Conservation (phyloP, 2,329 filamentous ascomycete genomes). For the Penicillium palitans region DNA sequence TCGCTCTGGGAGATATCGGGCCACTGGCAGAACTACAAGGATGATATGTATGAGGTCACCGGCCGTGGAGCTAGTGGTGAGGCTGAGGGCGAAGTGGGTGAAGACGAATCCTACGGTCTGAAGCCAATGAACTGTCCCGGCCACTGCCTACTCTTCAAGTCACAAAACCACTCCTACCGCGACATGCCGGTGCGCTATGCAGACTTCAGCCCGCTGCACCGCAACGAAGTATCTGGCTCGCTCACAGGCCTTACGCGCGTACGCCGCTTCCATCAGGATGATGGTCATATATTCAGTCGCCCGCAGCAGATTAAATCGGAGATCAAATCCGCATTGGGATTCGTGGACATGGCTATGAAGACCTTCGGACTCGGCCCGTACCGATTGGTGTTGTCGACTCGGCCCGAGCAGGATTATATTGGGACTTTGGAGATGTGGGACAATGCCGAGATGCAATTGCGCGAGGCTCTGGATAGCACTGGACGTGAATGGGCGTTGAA, state of each 20-base stretch:
- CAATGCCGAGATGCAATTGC: slow-evolving; percentile 66
- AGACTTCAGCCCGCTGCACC: slow-evolving; percentile 83
- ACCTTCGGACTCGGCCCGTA: slow-evolving; percentile 72
- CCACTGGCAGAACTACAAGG: slow-evolving; percentile 84
- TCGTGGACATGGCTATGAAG: slow-evolving; percentile 70
- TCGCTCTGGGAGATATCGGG: slow-evolving; percentile 82
- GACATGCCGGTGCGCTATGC: slow-evolving; percentile 82
- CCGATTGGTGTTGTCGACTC: slow-evolving; percentile 73
- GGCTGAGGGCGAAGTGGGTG: slow-evolving; percentile 49
- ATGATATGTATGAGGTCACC: slow-evolving; percentile 84
- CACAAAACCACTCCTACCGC: slow-evolving; percentile 70
- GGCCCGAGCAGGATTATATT: slow-evolving; percentile 74
- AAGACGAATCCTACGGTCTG: slow-evolving; percentile 74
- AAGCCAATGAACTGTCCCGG: slow-evolving; percentile 95
- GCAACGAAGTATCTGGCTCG: slow-evolving; percentile 81
- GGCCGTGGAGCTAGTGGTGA: slow-evolving; percentile 52
- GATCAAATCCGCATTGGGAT: slow-evolving; percentile 71
- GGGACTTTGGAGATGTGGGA: slow-evolving; percentile 71
- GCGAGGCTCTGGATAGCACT: slow-evolving; percentile 61
- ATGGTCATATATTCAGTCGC: slow-evolving; percentile 86
- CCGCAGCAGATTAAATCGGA: slow-evolving; percentile 73
- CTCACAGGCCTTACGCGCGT: slow-evolving; percentile 81
- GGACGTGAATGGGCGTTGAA: slow-evolving; percentile 73
- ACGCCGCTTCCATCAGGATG: slow-evolving; percentile 84
- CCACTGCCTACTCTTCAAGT: slow-evolving; percentile 80